Conservation (phyloP, 345 rosid genomes). For the Eutrema japonicum region DNA sequence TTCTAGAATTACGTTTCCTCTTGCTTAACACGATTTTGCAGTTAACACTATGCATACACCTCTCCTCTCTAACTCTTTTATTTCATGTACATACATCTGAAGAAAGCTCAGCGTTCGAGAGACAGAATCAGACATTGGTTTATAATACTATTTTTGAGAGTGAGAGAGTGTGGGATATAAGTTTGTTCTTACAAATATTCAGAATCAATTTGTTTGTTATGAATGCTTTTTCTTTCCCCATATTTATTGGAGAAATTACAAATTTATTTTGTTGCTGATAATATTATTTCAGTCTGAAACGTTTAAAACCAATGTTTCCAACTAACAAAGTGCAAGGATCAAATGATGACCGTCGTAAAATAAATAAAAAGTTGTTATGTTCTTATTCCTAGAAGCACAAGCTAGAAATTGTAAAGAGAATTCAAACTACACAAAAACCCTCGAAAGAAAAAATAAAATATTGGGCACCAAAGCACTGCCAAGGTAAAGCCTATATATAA, state of each 20-base stretch:
- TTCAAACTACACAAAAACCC: constrained; percentile 26
- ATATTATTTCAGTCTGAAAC: background rate
- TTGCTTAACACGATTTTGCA: background rate
- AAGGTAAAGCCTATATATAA: constrained; percentile 34
- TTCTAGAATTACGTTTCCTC: constrained; percentile 7
- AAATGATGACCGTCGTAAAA: background rate
- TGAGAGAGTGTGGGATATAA: background rate
- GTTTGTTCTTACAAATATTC: constrained; percentile 14
- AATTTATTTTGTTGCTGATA: background rate
- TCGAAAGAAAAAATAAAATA: constrained; percentile 8
- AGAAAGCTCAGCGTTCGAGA: constrained; percentile 14
- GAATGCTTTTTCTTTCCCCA: background rate
- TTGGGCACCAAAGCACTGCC: constrained; percentile 43
- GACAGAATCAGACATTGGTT: constrained; percentile 10
- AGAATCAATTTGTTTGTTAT: constrained; percentile 19
- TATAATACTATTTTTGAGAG: constrained; percentile 22
- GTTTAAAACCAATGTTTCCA: background rate
- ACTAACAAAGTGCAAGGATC: background rate
- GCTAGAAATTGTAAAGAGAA: constrained; percentile 22
- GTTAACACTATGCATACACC: constrained; percentile 6
- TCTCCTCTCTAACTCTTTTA: background rate
- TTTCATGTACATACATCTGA: constrained; percentile 9
- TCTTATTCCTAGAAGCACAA: constrained; percentile 27
- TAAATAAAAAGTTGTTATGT: background rate
- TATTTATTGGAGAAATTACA: background rate